Evolutionary conservation across 257 asterid genomes (phyloP), one percentile per base, ranked within the genome.

Genomic region (Thymus quinquecostatus): DNA sequence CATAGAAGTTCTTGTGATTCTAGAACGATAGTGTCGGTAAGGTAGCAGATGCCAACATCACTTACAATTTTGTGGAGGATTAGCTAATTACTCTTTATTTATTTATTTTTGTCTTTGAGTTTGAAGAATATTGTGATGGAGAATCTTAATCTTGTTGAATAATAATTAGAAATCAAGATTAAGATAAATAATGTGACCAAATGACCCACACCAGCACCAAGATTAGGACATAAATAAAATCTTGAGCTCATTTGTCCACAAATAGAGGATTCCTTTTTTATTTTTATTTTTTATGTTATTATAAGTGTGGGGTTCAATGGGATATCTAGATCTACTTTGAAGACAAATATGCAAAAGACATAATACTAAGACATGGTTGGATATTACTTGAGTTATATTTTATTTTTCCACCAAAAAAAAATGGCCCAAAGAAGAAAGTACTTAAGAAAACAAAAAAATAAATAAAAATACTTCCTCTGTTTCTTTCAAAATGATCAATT

Each of bases 191-290:
- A 57, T 64, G 54, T 40, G 47, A 32, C 43, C 3, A 59, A n/a
- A 12, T 29, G 73, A 33, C 73, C 55, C 67, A 63, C 55, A 30
- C 72, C 55, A 54, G 30, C 69, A 11, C 70, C 73, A 14, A 71
- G 64, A 76, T 64, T 66, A 73, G 4, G 57, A 70, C 61, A 64
- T 44, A 50, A 73, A 69, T 28, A 61, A 49, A 30, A 77, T 59
- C 70, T 69, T 54, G 69, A 68, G 36, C 54, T 66, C 29, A 47
- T 64, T 66, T 74, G 73, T 68, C 74, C 66, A 55, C 4, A 29
- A 56, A 29, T 1, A 1, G 12, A 10, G 1, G 8, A 29, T 56
- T 56, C 62, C 36, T 13, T 30, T 56, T 56, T 8, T 29, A 10
- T 29, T 32, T 30, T 30, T 10, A 21, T 21, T 21, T 21, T 21